phyloP scores from a whole-genome alignment of 208 protist species.

The Crithidia acanthocephali region DNA sequence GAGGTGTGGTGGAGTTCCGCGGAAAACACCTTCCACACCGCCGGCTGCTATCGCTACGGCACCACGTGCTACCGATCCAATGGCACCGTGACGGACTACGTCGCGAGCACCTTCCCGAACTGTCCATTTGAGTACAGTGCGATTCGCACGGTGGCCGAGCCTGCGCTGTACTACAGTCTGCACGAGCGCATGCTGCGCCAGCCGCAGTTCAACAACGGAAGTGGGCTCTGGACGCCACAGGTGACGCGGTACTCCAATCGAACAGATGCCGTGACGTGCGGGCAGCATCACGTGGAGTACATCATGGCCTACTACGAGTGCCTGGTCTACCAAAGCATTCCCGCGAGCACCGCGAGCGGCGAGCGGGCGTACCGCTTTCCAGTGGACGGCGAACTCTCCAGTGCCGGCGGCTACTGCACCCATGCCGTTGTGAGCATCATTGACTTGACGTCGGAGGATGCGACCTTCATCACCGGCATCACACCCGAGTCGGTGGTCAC shows the following conservation, averaged over 20 bases:
- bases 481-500: not conserved
- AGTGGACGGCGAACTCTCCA: not conserved
- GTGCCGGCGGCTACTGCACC: not conserved
- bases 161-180: constrained; percentile 4
- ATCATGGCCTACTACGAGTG: constrained; percentile 40
- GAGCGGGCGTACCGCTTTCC: not conserved
- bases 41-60: constrained; percentile 14
- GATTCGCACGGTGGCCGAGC: not conserved
- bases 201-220: not conserved
- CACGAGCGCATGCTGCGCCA: constrained; percentile 10
- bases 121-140: not conserved
- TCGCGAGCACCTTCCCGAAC: not conserved
- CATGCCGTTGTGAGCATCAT: constrained; percentile 10
- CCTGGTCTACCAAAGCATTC: not conserved
- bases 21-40: not conserved
- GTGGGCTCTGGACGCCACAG: constrained; percentile 9
- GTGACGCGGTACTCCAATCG: constrained; percentile 11
- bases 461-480: not conserved
- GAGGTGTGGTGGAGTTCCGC: constrained; percentile 29
- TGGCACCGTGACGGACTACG: constrained; percentile 4
- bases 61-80: constrained; percentile 10
- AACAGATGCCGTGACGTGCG: not conserved
- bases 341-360: too few species aligned
- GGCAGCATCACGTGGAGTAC: constrained; percentile 2
- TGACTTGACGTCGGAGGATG: not conserved